Base-by-base conservation (phyloP, 2,329 filamentous ascomycete genomes). In the Lomentospora prolificans region DNA sequence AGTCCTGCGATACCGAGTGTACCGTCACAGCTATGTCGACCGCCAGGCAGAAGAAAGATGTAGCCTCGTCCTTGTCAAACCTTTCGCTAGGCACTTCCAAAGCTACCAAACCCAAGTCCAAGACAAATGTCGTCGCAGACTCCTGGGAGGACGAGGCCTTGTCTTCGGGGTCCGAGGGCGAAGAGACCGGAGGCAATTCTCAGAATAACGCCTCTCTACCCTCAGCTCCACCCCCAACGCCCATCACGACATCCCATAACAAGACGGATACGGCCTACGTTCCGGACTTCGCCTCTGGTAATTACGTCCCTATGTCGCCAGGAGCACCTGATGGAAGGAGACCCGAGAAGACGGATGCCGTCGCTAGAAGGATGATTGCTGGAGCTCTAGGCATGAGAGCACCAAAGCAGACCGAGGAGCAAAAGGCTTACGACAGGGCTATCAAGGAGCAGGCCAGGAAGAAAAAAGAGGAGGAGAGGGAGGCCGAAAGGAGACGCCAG, bases 331-430 rank as follows among this genome's bases (percentile, higher is more conserved):
- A 57, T 7, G 17, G 58, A 3, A 61, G 63, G 56, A 74, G 88
- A 39, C 92, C 90, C 0, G 91, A 96, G 71, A 99, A 96, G 76
- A 95, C 91, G 59, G 95, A 95, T 59, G 89, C 90, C 0, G 90
- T 95, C 39, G 94, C 94, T 4, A 82, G 87, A 59, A 78, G 94
- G 58, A 79, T 99, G 81, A 97, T 99, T 67, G 90, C 90, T 0
- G 88, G 87, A 3, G 90, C 89, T 0, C 73, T 97, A 61, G 94
- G 94, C 1, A 81, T 96, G 55, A 83, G 85, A 64, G 83, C 85
- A 31, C 89, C 90, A 30, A 86, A 82, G 73, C 81, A 85, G 68
- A 96, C 90, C 1, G 90, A 95, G 60, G 91, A 96, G 72, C 88
- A 96, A 76, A 80, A 79, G 63, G 88, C 89, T 55, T 97, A 94